Conservation (phyloP, 768 basidiomycete species). For the Fomitopsis serialis region DNA sequence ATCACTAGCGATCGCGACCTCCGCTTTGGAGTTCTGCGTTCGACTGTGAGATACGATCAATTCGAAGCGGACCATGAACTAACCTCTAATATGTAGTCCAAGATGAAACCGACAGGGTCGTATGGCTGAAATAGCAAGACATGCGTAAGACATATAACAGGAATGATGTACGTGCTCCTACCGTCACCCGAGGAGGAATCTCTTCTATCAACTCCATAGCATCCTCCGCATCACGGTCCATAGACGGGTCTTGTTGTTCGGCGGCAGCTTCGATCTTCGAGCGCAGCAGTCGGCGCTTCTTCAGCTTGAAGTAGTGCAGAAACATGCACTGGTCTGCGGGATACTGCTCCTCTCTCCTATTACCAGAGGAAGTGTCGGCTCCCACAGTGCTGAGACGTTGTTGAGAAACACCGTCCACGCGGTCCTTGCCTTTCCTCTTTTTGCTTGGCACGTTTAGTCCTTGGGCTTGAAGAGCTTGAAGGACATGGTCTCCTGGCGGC, state of each 20-base stretch:
- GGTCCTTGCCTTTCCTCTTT: not conserved
- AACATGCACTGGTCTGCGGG: conserved; percentile 9
- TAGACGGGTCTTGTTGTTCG: conserved; percentile 6
- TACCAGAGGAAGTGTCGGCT: no score
- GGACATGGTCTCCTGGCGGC: not conserved
- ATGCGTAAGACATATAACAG: not conserved
- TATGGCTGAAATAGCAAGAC: not conserved
- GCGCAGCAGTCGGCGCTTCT: not conserved
- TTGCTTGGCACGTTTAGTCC: not conserved
- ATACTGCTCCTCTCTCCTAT: not conserved
- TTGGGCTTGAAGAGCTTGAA: not conserved
- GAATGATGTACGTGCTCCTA: not conserved
- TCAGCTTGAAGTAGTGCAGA: conserved; percentile 13
- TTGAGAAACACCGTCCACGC: not conserved
- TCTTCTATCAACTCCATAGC: not conserved
- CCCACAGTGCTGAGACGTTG: no score
- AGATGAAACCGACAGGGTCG: conserved; percentile 8
- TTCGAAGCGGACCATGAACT: not conserved
- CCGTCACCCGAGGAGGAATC: not conserved
- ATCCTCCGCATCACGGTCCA: not conserved
- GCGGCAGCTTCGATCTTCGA: conserved; percentile 8
- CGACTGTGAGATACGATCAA: not conserved
- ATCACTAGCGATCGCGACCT: conserved; percentile 9
- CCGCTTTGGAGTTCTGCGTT: conserved; percentile 8
- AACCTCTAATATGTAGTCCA: conserved; percentile 13